Conservation (phyloP, 1,284 basidiomycete species). For the Rhodotorula sp. region DNA sequence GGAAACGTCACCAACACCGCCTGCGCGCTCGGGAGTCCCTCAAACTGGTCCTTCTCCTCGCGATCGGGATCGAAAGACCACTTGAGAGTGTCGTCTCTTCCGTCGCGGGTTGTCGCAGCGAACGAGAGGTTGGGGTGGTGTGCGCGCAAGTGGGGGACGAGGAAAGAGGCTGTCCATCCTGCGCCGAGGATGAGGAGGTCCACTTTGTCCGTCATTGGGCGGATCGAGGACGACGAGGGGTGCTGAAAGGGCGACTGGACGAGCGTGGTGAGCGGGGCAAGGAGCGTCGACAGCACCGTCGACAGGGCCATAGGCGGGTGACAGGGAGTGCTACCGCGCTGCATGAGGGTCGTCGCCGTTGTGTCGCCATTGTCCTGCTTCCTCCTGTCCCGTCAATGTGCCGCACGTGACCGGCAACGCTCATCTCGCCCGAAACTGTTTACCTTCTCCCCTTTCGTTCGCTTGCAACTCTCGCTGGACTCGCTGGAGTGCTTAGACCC, state of each 20-base stretch:
- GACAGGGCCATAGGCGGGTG: no score
- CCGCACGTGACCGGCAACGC: no score
- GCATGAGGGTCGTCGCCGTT: no score
- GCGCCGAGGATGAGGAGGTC: slow-evolving; percentile 64
- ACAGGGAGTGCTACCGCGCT: no score
- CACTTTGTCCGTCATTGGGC: slow-evolving; percentile 43
- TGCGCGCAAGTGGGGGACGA: slow-evolving; percentile 57
- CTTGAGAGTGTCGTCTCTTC: slow-evolving; percentile 45
- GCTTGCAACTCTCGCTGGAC: neutral
- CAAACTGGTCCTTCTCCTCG: slow-evolving; percentile 53
- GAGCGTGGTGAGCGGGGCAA: neutral
- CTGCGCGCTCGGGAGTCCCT: slow-evolving; percentile 56
- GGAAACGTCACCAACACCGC: slow-evolving; percentile 66
- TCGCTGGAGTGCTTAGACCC: neutral
- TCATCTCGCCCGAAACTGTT: no score
- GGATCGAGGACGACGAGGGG: neutral
- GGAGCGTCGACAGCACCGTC: neutral
- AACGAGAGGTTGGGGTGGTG: slow-evolving; percentile 50
- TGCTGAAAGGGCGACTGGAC: neutral
- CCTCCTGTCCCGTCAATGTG: no score
- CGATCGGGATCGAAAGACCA: slow-evolving; percentile 46
- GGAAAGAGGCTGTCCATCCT: slow-evolving; percentile 62
- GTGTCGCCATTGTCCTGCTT: no score
- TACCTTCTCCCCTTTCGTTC: no score
- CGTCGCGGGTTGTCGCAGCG: slow-evolving; percentile 60